Evolutionary conservation across 1,284 basidiomycete species (phyloP).

Genomic region (Tetrapyrgos nigripes): DNA sequence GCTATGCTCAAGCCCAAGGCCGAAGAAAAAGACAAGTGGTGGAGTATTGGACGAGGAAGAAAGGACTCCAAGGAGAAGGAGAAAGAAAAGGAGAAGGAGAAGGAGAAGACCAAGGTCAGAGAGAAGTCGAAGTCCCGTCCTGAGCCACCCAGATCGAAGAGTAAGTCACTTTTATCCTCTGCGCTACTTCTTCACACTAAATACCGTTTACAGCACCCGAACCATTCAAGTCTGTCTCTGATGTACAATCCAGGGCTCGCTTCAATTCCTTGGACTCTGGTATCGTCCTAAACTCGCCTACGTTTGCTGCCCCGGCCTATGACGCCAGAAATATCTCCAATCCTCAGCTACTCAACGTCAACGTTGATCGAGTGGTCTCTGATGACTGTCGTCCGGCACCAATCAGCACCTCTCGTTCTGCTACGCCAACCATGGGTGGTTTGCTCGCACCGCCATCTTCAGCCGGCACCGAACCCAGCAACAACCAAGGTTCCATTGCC

Average conservation of each 20-base stretch:
- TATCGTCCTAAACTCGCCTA: constrained; percentile 48
- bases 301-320: constrained; percentile 20
- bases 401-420: constrained; percentile 38
- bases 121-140: constrained; percentile 39
- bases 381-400: constrained; percentile 2
- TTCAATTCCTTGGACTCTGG: constrained; percentile 73
- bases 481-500: constrained; percentile 58
- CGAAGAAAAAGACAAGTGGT: constrained; percentile 76
- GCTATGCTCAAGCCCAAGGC: constrained; percentile 37
- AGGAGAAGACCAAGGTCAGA: constrained; percentile 44
- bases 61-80: constrained; percentile 72
- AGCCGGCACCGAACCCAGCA: constrained; percentile 14
- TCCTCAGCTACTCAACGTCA: constrained; percentile 5
- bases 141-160: constrained; percentile 45
- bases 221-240: constrained; percentile 40
- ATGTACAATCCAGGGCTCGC: constrained; percentile 46
- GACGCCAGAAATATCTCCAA: constrained; percentile 12
- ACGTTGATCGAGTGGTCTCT: background rate
- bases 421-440: constrained; percentile 44
- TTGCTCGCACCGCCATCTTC: constrained; percentile 24
- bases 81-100: constrained; percentile 50
- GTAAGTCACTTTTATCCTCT: too few species aligned
- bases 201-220: constrained; percentile 43
- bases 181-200: constrained; percentile 41
- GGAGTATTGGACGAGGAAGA: constrained; percentile 75